phyloP scores from a whole-genome alignment of 2,329 filamentous ascomycete genomes.

The Aspergillus sclerotialis region DNA sequence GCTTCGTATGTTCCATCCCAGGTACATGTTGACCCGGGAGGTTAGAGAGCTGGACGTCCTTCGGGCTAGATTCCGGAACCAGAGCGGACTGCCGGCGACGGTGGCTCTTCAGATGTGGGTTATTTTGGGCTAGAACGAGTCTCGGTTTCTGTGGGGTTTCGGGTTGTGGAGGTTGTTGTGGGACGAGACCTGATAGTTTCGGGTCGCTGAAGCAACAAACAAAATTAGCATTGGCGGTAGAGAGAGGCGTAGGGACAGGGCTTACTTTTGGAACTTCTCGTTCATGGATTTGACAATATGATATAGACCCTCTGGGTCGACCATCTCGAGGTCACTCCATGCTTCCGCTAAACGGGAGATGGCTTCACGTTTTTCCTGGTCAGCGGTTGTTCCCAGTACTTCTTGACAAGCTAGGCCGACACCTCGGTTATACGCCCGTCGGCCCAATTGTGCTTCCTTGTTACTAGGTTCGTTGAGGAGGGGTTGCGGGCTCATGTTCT shows the following conservation, averaged over 20 bases:
- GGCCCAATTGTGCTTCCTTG: conserved; percentile 78
- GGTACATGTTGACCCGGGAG: conserved; percentile 53
- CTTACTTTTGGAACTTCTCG: conserved; percentile 55
- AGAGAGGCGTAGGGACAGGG: conserved; percentile 1
- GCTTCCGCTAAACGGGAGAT: conserved; percentile 78
- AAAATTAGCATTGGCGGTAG: conserved; percentile 3
- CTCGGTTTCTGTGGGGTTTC: conserved; percentile 50
- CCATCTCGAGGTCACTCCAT: conserved; percentile 72
- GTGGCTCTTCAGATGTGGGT: conserved; percentile 77
- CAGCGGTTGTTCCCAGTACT: conserved; percentile 70
- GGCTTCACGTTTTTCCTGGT: conserved; percentile 69
- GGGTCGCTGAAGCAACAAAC: conserved; percentile 22
- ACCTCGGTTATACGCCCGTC: conserved; percentile 71
- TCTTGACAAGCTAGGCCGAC: conserved; percentile 80
- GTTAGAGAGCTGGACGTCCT: conserved; percentile 32
- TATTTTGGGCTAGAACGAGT: conserved; percentile 70
- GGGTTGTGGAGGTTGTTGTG: conserved; percentile 26
- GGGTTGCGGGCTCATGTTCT: conserved; percentile 33
- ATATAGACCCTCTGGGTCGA: conserved; percentile 86
- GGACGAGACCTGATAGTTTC: conserved; percentile 33
- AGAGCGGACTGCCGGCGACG: conserved; percentile 54
- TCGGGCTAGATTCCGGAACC: conserved; percentile 27
- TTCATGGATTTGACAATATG: conserved; percentile 74
- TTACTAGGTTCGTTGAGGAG: conserved; percentile 36
- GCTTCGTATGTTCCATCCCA: conserved; percentile 88